Evolutionary conservation across 78 protist genomes (phyloP), one percentile per base, ranked within the genome.

Genomic region (Protostelium mycophagum): DNA sequence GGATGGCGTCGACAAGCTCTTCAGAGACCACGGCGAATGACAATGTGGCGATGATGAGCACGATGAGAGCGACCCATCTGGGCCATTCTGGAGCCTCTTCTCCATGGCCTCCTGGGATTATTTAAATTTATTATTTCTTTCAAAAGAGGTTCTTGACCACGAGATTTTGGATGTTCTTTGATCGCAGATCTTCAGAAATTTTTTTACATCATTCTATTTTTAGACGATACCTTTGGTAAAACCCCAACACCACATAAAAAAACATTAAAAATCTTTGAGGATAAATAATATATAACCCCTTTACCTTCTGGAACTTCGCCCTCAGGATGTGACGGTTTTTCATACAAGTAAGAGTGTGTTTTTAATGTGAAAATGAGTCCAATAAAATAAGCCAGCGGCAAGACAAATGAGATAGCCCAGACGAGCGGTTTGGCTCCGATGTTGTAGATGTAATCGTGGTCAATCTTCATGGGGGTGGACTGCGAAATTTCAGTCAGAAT

Each of bases 341-440:
- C 37, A 1, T 38, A 92, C 63, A 93, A 90, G 91, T 92, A 88
- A 1, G 96, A 63, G 87, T 96, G 98, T 34, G 98, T 96, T 88
- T 96, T 95, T 38, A 96, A 91, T 0, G 98, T 96, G 92, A 95
- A 96, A 34, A 96, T 35, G 28, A 96, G 83, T 34, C 98, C 98
- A 39, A 96, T 87, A 0, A 94, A 10, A 37, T 96, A 96, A 86
- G 95, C 90, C 29, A 94, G n/a, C 5, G 95, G 96, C 1, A 96
- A 86, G 25, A 93, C 34, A 36, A 89, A 95, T 0, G 96, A 90
- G 38, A 89, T 85, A 23, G 90, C 90, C 38, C 91, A 96, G 94
- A 87, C 83, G 0, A 96, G 39, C 10, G 95, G 93, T 31, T 90
- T 28, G 10, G 94, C 91, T 84, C 88, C 88, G 0, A 83, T 37